Evolutionary conservation across 139 green algal species (phyloP).

Genomic region (Desmodesmus armatus): DNA sequence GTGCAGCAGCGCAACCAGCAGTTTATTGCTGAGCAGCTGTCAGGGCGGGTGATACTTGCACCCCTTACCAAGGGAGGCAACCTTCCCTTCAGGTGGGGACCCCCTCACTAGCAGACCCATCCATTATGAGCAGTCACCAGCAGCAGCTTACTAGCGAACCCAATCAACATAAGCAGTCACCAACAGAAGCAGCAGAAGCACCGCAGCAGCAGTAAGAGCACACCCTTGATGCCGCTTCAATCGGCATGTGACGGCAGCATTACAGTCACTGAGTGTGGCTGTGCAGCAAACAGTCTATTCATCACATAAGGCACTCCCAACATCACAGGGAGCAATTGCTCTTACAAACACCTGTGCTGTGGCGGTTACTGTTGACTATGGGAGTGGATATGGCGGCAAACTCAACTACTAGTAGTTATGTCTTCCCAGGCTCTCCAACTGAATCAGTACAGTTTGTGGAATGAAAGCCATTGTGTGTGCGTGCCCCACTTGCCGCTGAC

Average conservation of each 20-base stretch:
- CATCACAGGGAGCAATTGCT: too few relatives aligned
- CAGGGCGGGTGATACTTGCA: background rate
- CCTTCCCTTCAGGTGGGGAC: conserved; percentile 85
- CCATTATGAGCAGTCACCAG: too few relatives aligned
- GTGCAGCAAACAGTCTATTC: background rate
- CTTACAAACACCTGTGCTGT: background rate
- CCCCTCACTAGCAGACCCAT: too few relatives aligned
- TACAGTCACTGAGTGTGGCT: background rate
- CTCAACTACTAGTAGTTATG: background rate
- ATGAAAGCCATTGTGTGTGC: background rate
- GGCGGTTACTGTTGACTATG: background rate
- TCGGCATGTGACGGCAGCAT: conserved; percentile 55
- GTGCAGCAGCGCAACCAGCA: conserved; percentile 32
- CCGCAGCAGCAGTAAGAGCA: too few relatives aligned
- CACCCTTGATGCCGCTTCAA: too few relatives aligned
- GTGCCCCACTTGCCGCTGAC: too few relatives aligned
- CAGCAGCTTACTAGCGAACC: too few relatives aligned
- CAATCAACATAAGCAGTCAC: too few relatives aligned
- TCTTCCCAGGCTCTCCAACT: background rate
- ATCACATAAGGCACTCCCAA: background rate
- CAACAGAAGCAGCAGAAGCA: too few relatives aligned
- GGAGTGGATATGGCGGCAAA: background rate
- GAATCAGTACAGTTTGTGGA: background rate
- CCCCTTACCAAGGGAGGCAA: conserved; percentile 55
- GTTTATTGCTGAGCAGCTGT: background rate